phyloP scores from a whole-genome alignment of 495 filamentous ascomycete genomes.

The Xylaria venustula region DNA sequence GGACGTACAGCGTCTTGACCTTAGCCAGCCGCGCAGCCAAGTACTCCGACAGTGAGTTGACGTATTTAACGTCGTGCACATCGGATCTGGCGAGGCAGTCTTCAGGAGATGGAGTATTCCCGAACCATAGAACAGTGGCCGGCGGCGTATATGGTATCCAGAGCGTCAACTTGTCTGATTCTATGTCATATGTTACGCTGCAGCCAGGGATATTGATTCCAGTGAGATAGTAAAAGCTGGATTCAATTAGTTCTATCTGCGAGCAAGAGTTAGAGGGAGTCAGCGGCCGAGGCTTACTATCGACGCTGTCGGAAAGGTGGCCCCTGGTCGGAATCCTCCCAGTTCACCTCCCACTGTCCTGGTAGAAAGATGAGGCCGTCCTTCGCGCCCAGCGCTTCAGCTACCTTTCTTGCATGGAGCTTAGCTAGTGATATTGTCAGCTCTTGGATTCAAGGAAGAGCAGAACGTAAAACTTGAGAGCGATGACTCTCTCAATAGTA shows the following conservation, averaged over 20 bases:
- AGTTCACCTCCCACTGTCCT: slow-evolving; percentile 45
- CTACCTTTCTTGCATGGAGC: slow-evolving; percentile 73
- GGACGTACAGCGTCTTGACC: slow-evolving; percentile 39
- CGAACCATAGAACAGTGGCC: slow-evolving; percentile 59
- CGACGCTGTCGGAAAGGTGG: slow-evolving; percentile 62
- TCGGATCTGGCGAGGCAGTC: slow-evolving; percentile 51
- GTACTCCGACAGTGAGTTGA: slow-evolving; percentile 33
- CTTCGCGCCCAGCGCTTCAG: slow-evolving; percentile 58
- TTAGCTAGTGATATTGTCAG: slow-evolving; percentile 57
- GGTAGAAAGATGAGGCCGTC: slow-evolving; percentile 64
- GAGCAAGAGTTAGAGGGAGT: not conserved
- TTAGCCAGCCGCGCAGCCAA: slow-evolving; percentile 28
- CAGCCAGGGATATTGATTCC: slow-evolving; percentile 62
- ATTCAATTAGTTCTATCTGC: slow-evolving; percentile 11
- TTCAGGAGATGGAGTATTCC: slow-evolving; percentile 50
- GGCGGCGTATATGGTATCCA: slow-evolving; percentile 61
- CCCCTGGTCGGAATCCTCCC: slow-evolving; percentile 61
- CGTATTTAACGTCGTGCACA: slow-evolving; percentile 51
- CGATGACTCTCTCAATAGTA: not conserved
- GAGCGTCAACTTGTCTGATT: slow-evolving; percentile 53
- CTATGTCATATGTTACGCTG: slow-evolving; percentile 61
- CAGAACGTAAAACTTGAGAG: not conserved
- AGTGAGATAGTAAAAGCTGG: slow-evolving; percentile 65
- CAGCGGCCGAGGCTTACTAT: slow-evolving; percentile 42
- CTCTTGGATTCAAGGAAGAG: not conserved